phyloP scores from a whole-genome alignment of 2,329 filamentous ascomycete species.

The Colletotrichum liaoningense region DNA sequence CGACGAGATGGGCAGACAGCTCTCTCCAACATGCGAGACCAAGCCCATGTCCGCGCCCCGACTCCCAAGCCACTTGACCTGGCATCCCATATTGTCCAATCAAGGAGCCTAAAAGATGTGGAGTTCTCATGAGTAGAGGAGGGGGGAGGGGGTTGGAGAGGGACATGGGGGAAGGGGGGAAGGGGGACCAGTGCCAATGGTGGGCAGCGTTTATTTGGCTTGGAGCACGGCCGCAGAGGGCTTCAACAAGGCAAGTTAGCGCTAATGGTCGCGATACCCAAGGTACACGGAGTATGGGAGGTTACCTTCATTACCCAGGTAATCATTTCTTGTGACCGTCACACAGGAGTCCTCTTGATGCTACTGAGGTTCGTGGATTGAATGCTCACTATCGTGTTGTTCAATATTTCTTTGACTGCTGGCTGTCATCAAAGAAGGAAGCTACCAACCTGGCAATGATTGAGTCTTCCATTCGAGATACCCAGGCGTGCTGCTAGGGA shows the following conservation, averaged over 20 bases:
- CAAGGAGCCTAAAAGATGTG: neutral
- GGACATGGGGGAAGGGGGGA: neutral
- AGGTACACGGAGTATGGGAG: too few species aligned
- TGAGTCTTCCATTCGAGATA: neutral
- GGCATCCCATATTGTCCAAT: neutral
- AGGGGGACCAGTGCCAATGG: neutral
- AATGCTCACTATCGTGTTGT: neutral
- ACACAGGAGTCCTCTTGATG: too few species aligned
- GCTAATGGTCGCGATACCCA: neutral
- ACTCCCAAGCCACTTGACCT: neutral
- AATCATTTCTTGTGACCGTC: too few species aligned
- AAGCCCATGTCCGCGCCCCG: slow-evolving; percentile 6
- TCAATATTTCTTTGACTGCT: neutral
- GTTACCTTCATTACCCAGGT: too few species aligned
- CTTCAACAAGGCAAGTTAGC: neutral
- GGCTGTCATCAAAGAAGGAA: neutral
- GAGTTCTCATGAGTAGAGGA: neutral
- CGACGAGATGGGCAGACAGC: neutral
- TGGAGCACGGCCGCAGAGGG: slow-evolving; percentile 4
- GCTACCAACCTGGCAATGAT: neutral
- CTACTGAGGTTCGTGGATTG: neutral
- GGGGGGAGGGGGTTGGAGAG: neutral
- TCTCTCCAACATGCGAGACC: slow-evolving; percentile 2
- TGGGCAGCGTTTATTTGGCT: slow-evolving; percentile 2
- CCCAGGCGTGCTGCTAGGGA: too few species aligned